These are phyloP conservation scores for Suillus placidus DNA, from an alignment of 768 basidiomycete species.

Conservation along the genomic window DNA sequence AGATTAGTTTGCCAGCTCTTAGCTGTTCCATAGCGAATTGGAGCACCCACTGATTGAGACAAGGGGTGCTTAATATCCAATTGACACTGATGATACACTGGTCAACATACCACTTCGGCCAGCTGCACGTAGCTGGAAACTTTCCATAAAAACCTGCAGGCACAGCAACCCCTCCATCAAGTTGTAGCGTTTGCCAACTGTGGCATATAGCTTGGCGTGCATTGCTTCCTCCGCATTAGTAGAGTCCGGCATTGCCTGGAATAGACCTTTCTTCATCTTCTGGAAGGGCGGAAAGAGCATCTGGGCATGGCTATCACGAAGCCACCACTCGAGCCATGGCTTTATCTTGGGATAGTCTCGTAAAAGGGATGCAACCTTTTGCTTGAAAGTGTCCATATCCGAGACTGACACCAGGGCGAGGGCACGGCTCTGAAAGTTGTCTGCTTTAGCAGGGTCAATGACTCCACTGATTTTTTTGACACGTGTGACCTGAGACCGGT, in stretches of 20 bases:
- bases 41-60: too few species aligned
- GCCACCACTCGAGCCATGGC: not conserved
- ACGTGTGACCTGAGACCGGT: constrained; percentile 28
- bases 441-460: not conserved
- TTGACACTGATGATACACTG: too few species aligned
- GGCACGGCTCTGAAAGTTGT: not conserved
- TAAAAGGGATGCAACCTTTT: not conserved
- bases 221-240: too few species aligned
- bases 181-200: too few species aligned
- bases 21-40: too few species aligned
- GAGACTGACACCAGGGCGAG: not conserved
- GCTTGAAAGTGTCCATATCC: not conserved
- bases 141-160: too few species aligned
- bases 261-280: not conserved
- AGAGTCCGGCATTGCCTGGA: not conserved
- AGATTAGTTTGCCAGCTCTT: too few species aligned
- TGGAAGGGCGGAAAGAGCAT: not conserved
- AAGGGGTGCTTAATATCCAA: too few species aligned
- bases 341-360: not conserved
- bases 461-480: constrained; percentile 26
- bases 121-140: too few species aligned
- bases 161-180: too few species aligned
- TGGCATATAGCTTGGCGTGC: constrained; percentile 7
- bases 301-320: not conserved
- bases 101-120: too few species aligned